These are phyloP conservation scores for Nicotiana attenuata DNA, from an alignment of 257 asterid genomes.

Conservation along the genomic window DNA sequence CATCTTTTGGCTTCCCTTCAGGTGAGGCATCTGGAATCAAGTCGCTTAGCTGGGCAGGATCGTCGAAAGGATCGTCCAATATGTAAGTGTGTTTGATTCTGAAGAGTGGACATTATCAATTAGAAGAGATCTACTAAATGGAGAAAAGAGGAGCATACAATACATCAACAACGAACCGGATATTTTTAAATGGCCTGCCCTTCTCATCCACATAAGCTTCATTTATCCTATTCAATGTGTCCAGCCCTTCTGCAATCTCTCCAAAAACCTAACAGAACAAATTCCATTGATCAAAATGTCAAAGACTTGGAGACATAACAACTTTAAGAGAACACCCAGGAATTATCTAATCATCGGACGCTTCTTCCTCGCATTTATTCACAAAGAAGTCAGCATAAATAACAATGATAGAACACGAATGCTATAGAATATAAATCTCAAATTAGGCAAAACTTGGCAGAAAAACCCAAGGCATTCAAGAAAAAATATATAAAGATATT, in stretches of 20 bases:
- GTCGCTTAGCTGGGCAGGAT: constrained; percentile 66
- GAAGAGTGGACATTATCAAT: constrained; percentile 17
- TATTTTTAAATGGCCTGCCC: constrained; percentile 75
- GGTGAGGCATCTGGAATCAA: constrained; percentile 92
- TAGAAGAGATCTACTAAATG: constrained; percentile 17
- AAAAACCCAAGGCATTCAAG: not conserved
- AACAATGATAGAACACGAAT: not conserved
- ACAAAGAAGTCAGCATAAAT: not conserved
- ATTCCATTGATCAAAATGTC: not conserved
- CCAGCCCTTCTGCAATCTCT: constrained; percentile 92
- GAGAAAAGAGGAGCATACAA: constrained; percentile 7
- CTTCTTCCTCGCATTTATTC: not conserved
- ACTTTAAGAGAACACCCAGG: not conserved
- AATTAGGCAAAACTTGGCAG: not conserved
- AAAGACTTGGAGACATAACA: not conserved
- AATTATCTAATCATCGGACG: not conserved
- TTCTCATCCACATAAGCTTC: constrained; percentile 83
- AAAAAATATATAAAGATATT: not conserved
- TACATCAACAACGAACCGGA: constrained; percentile 42
- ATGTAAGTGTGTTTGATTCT: constrained; percentile 90
- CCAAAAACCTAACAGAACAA: constrained; percentile 69
- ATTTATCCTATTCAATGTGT: constrained; percentile 76
- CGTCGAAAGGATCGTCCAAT: constrained; percentile 92
- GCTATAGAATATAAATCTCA: not conserved
- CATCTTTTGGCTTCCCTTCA: constrained; percentile 92